Evolutionary conservation across 129 eudicot genomes (phyloP).

Genomic region (Daucus carota): DNA sequence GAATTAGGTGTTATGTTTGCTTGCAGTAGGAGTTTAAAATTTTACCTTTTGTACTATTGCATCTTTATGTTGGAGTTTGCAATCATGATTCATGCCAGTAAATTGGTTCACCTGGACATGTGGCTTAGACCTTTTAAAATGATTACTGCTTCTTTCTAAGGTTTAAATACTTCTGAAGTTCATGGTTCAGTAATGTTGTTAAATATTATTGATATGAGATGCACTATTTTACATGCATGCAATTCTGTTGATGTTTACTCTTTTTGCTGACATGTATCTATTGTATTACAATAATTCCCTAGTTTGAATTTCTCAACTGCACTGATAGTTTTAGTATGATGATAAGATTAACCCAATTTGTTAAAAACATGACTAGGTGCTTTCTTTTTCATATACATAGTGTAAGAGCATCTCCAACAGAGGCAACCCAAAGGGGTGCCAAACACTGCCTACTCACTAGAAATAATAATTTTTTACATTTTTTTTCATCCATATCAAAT

Average conservation of each 20-base stretch:
- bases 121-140: neutral
- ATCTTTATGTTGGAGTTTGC: neutral
- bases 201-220: neutral
- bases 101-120: neutral
- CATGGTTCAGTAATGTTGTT: neutral
- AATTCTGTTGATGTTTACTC: neutral
- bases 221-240: neutral
- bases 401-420: neutral
- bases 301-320: neutral
- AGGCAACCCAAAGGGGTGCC: no score
- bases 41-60: neutral
- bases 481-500: no score
- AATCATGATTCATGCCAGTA: neutral
- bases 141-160: no score
- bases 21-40: neutral
- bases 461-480: no score
- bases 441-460: no score
- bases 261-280: neutral
- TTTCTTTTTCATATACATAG: no score
- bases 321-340: neutral
- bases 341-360: neutral
- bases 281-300: no score
- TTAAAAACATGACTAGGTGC: neutral
- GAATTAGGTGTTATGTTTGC: neutral
- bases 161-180: neutral